These are phyloP conservation scores for Urtica urens DNA, from an alignment of 306 rosid genomes.

Conservation along the genomic window DNA sequence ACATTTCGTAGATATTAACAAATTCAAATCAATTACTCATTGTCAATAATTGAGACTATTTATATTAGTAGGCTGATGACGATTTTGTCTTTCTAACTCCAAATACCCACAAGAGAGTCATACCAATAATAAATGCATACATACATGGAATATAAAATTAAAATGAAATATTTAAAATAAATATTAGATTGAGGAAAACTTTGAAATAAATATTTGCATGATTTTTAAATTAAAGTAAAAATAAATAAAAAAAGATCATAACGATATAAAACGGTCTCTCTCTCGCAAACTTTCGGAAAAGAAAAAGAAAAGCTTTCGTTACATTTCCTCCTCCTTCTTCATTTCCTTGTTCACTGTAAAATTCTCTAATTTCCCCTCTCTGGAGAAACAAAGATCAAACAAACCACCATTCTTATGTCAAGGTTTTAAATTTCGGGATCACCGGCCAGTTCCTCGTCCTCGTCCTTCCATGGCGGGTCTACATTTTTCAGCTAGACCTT, in stretches of 20 bases:
- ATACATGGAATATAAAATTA: neutral
- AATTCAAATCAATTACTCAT: no score
- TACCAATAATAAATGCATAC: no score
- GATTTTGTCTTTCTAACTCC: no score
- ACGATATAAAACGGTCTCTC: slow-evolving; percentile 32
- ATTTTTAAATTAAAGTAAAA: neutral
- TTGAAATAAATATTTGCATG: no score
- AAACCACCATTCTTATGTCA: slow-evolving; percentile 15
- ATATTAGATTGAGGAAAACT: no score
- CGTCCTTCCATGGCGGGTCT: slow-evolving; percentile 54
- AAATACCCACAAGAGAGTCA: no score
- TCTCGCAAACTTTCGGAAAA: no score
- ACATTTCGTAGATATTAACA: no score
- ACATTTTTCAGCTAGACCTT: slow-evolving; percentile 27
- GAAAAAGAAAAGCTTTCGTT: neutral
- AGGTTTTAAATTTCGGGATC: no score
- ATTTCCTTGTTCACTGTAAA: neutral
- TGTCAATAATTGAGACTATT: no score
- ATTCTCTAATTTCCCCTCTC: neutral
- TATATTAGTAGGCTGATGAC: no score
- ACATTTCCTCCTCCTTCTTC: no score
- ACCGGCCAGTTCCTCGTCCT: neutral
- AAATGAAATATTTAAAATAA: neutral
- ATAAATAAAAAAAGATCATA: neutral
- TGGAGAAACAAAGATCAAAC: neutral